phyloP scores from a whole-genome alignment of 495 filamentous ascomycete genomes.

The Penicillium roqueforti region DNA sequence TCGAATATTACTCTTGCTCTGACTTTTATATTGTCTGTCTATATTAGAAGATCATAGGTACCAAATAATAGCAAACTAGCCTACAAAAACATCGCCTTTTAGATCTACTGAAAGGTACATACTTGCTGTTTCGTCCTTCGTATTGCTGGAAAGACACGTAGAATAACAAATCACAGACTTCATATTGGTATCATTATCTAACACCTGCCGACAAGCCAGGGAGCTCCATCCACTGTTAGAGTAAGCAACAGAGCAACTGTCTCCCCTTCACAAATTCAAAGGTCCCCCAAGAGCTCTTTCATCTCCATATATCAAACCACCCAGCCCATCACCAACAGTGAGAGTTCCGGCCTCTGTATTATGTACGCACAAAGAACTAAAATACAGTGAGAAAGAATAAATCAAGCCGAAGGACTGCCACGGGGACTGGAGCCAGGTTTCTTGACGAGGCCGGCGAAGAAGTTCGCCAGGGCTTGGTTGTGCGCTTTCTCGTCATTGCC shows the following conservation, averaged over 20 bases:
- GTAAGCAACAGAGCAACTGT: slow-evolving; percentile 15
- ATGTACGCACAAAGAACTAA: slow-evolving; percentile 31
- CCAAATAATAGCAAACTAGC: background rate
- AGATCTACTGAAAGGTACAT: background rate
- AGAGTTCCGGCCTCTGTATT: slow-evolving; percentile 32
- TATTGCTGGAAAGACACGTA: background rate
- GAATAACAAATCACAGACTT: slow-evolving; percentile 10
- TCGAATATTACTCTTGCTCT: background rate
- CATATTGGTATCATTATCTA: slow-evolving; percentile 37
- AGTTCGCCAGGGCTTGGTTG: slow-evolving; percentile 63
- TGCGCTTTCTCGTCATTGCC: slow-evolving; percentile 60
- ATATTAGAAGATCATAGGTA: background rate
- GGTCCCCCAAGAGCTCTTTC: background rate
- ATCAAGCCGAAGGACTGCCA: slow-evolving; percentile 39
- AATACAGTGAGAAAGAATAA: slow-evolving; percentile 25
- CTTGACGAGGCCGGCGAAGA: slow-evolving; percentile 64
- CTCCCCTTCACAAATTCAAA: background rate
- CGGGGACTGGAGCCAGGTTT: slow-evolving; percentile 46
- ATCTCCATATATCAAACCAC: slow-evolving; percentile 19
- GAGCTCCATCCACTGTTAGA: slow-evolving; percentile 5
- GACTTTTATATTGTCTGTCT: background rate
- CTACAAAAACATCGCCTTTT: slow-evolving; percentile 4
- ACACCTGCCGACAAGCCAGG: slow-evolving; percentile 25
- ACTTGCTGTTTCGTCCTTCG: background rate
- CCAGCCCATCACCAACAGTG: slow-evolving; percentile 30